Percentiles rank a stretch among this genome's conserved stretches.
Evolutionary conservation across 257 asterid genomes (phyloP).

Genomic region (Solanum lycopersicoides): DNA sequence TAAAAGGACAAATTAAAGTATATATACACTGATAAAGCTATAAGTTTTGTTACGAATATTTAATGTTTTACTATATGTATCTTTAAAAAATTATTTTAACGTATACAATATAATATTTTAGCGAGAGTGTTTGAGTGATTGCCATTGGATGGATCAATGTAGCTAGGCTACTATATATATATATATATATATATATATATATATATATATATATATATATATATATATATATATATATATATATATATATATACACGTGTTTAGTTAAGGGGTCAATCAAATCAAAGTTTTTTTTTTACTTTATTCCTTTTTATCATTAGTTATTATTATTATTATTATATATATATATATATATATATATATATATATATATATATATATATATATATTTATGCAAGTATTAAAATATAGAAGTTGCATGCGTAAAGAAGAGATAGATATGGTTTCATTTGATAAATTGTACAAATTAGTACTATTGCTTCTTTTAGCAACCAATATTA

Average conservation of each 20-base stretch:
- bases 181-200: too few relatives aligned
- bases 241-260: neutral
- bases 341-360: too few relatives aligned
- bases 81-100: too few relatives aligned
- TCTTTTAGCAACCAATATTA: neutral
- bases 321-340: neutral
- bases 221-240: too few relatives aligned
- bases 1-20: neutral
- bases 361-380: too few relatives aligned
- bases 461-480: neutral
- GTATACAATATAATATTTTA: too few relatives aligned
- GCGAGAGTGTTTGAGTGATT: neutral
- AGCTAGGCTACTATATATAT: neutral
- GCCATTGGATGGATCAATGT: neutral
- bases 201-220: too few relatives aligned
- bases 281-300: neutral
- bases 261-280: neutral
- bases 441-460: neutral
- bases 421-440: neutral
- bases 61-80: too few relatives aligned
- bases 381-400: too few relatives aligned
- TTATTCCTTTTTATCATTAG: neutral
- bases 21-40: neutral
- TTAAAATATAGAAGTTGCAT: neutral
- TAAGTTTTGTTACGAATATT: too few relatives aligned